Evolutionary conservation across 495 filamentous ascomycete genomes (phyloP), one percentile per base, ranked within the genome.

Genomic region (Jackrogersella minutella): DNA sequence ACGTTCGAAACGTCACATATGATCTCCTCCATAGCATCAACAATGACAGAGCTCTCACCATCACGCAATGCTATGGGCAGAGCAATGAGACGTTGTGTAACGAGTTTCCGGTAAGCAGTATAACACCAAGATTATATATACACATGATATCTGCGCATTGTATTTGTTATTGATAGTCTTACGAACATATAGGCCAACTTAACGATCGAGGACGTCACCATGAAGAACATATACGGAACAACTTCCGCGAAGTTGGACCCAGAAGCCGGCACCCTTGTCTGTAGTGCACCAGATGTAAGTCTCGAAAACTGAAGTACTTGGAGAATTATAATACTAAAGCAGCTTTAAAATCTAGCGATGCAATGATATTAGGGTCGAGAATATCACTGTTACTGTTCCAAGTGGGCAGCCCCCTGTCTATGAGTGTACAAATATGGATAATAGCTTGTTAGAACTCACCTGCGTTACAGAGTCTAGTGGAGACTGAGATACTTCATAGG

Each of bases 31-130:
- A 70, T 52, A 79, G 86, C 62, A 72, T 78, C 50, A 87, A 89
- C 57, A 85, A 86, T 50, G 85, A 88, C 69, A 85, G 82, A 41
- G 83, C 83, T 1, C 84, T 87, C 60, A 84, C 86, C 51, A 77
- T 87, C 28, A 86, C 84, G 21, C 84, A 87, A 69, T 87, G 85
- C 74, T 87, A 87, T 56, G 84, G 84, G 3, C 84, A 87, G 69
- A 81, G 74, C 41, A 69, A 69, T 31, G 13, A 69, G 55, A 69
- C 66, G 0, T 19, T 69, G 9, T 69, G 66, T 26, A 69, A 69
- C 17, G 54, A 64, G 33, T 69, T 51, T 8, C 60, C 66, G 37
- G 70, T 73, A 36, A 52, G 70, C 43, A 11, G 30, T 6, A 13
- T 10, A 1, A 14, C 6, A 3, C 22, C 6, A 14, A 33, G 8